phyloP scores from a whole-genome alignment of 306 rosid genomes.

The Prosopis cineraria region DNA sequence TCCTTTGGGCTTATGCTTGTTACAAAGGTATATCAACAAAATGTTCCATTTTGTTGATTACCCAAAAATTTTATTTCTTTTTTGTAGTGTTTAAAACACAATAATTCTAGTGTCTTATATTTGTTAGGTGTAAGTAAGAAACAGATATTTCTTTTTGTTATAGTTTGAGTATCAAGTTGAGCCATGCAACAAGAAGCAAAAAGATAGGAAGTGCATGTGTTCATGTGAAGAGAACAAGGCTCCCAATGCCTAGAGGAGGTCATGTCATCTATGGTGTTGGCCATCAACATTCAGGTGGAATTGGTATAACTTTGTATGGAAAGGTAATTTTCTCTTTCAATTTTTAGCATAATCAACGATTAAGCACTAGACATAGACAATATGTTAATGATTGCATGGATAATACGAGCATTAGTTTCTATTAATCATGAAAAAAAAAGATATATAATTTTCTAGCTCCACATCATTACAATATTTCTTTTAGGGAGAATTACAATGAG shows the following conservation, averaged over 20 bases:
- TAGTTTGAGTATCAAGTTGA: constrained; percentile 64
- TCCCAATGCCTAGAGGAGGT: constrained; percentile 52
- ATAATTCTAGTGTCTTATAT: not conserved
- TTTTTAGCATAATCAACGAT: too few relatives aligned
- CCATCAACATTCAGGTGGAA: constrained; percentile 81
- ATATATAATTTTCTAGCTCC: too few relatives aligned
- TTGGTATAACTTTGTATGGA: constrained; percentile 63
- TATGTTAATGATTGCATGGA: too few relatives aligned
- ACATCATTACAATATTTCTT: too few relatives aligned
- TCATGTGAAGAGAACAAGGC: constrained; percentile 40
- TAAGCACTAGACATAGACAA: too few relatives aligned
- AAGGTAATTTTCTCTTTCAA: constrained; percentile 54
- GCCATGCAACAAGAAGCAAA: constrained; percentile 40
- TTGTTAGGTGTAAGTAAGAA: not conserved
- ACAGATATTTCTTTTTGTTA: not conserved
- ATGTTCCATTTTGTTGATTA: too few relatives aligned
- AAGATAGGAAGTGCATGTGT: constrained; percentile 24
- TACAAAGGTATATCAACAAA: too few relatives aligned
- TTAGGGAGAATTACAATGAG: too few relatives aligned
- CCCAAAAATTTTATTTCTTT: too few relatives aligned
- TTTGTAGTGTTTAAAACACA: not conserved
- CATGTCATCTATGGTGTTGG: constrained; percentile 70
- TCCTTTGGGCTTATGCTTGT: too few relatives aligned
- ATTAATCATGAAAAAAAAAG: too few relatives aligned
- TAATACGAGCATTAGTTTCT: too few relatives aligned